Conservation (phyloP, 176 grass and related monocot species). For the Eragrostis nindensis region DNA sequence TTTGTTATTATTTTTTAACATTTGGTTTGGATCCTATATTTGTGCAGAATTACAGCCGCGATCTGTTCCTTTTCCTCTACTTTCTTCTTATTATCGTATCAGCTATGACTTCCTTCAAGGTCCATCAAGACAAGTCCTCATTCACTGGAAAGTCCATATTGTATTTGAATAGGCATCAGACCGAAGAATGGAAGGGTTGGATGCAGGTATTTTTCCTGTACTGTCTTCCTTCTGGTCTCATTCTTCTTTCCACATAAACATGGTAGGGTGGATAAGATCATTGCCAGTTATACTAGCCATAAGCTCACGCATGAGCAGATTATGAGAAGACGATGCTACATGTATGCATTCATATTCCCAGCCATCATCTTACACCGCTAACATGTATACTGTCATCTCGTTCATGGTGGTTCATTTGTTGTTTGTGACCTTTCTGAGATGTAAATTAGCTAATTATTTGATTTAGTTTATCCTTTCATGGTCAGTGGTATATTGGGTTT, state of each 20-base stretch:
- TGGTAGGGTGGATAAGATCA: neutral
- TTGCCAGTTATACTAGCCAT: neutral
- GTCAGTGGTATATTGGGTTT: slow-evolving; percentile 21
- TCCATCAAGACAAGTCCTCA: slow-evolving; percentile 89
- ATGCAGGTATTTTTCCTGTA: slow-evolving; percentile 80
- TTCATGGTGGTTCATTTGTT: slow-evolving; percentile 11
- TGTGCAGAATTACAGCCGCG: slow-evolving; percentile 90
- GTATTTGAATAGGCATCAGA: slow-evolving; percentile 98
- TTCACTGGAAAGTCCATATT: slow-evolving; percentile 81
- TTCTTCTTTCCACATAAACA: neutral
- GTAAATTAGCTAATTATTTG: slow-evolving; percentile 26
- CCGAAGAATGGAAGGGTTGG: slow-evolving; percentile 99
- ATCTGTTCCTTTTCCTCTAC: slow-evolving; percentile 97
- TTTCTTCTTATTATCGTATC: slow-evolving; percentile 95
- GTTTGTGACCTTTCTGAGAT: slow-evolving; percentile 24
- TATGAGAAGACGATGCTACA: neutral
- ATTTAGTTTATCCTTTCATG: slow-evolving; percentile 19
- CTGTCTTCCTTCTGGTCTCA: slow-evolving; percentile 18
- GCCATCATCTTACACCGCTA: slow-evolving; percentile 18
- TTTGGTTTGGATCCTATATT: slow-evolving; percentile 24
- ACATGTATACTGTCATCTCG: neutral
- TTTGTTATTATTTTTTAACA: slow-evolving; percentile 23
- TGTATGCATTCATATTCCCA: slow-evolving; percentile 27
- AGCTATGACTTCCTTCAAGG: slow-evolving; percentile 97
- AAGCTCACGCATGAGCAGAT: slow-evolving; percentile 20